A percentile compares a stretch with the other conserved stretches of the same genome.
Conservation (phyloP, 192 early-diverging fungal species). For the Piromyces finnis region DNA sequence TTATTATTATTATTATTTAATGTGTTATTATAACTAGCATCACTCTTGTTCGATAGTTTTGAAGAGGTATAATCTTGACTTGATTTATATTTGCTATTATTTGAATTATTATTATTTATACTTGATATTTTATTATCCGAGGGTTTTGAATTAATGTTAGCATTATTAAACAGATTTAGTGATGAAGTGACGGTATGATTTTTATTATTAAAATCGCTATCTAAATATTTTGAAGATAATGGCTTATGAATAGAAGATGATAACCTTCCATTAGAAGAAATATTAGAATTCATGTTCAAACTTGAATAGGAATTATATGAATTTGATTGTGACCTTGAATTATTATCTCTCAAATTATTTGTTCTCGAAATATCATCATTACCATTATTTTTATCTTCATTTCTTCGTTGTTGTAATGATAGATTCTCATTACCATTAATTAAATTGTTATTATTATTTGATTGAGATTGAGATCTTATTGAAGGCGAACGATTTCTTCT, state of each 20-base stretch:
- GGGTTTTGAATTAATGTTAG: no score
- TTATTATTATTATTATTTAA: neutral
- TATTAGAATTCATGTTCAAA: neutral
- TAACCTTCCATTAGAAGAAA: neutral
- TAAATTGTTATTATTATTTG: neutral
- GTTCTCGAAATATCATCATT: neutral
- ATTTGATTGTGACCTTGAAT: neutral
- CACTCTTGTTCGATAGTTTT: neutral
- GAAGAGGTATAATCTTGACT: neutral
- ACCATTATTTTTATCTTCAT: neutral
- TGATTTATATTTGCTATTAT: neutral
- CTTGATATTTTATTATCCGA: neutral
- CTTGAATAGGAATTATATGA: neutral
- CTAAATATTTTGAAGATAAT: neutral
- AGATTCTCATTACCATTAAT: neutral
- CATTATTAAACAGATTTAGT: no score
- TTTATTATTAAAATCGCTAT: neutral
- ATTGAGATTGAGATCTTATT: neutral
- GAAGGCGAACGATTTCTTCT: neutral
- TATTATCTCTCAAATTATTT: neutral
- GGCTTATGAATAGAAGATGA: neutral
- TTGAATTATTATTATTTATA: neutral
- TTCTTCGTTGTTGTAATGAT: neutral
- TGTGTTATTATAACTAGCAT: neutral
- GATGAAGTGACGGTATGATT: neutral